Evolutionary conservation across 495 filamentous ascomycete genomes (phyloP).

Genomic region (Aspergillus cavernicola): DNA sequence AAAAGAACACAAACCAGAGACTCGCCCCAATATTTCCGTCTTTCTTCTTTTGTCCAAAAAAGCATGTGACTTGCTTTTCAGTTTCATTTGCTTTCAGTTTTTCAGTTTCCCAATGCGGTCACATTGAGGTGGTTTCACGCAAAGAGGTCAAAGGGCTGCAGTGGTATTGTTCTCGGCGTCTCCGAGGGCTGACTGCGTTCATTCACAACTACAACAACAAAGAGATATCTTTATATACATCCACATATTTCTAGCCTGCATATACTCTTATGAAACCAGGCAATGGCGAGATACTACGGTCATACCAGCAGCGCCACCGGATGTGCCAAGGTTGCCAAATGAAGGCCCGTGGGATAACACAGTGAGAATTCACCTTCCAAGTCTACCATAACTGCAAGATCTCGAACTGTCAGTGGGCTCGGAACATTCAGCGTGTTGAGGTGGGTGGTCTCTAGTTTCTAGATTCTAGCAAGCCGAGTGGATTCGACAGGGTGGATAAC

Average conservation of each 20-base stretch:
- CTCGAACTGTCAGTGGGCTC: not conserved
- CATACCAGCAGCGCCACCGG: not conserved
- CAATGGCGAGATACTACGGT: not conserved
- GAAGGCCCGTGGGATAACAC: not conserved
- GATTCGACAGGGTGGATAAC: not conserved
- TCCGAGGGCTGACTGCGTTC: not conserved
- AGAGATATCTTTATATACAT: constrained; percentile 13
- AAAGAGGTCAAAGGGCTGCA: constrained; percentile 17
- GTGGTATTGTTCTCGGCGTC: constrained; percentile 21
- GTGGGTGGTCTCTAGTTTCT: constrained; percentile 1
- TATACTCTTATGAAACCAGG: not conserved
- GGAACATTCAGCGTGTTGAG: not conserved
- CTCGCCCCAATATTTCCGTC: not conserved
- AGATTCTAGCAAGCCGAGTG: not conserved
- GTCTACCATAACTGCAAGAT: not conserved
- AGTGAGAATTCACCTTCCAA: not conserved
- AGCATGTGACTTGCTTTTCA: not conserved
- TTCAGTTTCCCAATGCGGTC: constrained; percentile 15
- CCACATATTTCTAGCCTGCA: not conserved
- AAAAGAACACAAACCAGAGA: not conserved
- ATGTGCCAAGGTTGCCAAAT: not conserved
- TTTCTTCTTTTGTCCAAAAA: not conserved
- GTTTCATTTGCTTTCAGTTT: not conserved
- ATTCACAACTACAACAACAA: constrained; percentile 11
- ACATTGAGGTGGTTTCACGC: constrained; percentile 19